phyloP scores from a whole-genome alignment of 176 grass and related monocot genomes.

The Hordeum marinum region DNA sequence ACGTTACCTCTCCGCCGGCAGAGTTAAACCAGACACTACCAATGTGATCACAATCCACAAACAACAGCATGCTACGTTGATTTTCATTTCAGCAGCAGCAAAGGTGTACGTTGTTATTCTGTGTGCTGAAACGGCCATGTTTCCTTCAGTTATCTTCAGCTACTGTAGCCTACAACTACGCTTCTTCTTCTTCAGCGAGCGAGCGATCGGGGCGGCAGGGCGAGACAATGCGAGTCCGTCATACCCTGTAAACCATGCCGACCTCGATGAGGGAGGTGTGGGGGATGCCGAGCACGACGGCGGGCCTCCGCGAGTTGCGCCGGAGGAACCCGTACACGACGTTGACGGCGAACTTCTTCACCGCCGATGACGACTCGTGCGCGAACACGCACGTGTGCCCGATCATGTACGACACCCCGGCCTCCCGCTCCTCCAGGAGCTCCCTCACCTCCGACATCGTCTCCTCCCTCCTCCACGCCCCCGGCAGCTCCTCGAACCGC shows the following conservation, averaged over 20 bases:
- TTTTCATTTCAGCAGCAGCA: no score
- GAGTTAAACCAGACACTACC: no score
- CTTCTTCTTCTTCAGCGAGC: background rate
- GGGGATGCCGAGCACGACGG: slow-evolving; percentile 66
- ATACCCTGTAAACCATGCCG: slow-evolving; percentile 80
- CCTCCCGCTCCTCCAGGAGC: slow-evolving; percentile 65
- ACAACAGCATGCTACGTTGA: no score
- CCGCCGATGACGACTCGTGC: slow-evolving; percentile 59
- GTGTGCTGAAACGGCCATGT: background rate
- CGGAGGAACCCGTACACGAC: slow-evolving; percentile 79
- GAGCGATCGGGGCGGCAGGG: background rate
- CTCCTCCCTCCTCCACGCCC: background rate
- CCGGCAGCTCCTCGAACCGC: slow-evolving; percentile 32
- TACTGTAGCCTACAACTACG: background rate
- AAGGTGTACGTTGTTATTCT: no score
- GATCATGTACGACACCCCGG: slow-evolving; percentile 88
- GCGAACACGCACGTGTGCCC: slow-evolving; percentile 74
- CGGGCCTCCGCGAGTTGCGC: slow-evolving; percentile 73
- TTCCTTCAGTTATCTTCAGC: background rate
- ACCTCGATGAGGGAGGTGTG: slow-evolving; percentile 82
- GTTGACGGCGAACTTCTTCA: slow-evolving; percentile 79
- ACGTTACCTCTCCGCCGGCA: no score
- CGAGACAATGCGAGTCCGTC: no score
- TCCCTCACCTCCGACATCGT: slow-evolving; percentile 48
- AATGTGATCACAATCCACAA: no score